Evolutionary conservation across 768 basidiomycete genomes (phyloP).

Genomic region (Cystofilobasidium capitatum): DNA sequence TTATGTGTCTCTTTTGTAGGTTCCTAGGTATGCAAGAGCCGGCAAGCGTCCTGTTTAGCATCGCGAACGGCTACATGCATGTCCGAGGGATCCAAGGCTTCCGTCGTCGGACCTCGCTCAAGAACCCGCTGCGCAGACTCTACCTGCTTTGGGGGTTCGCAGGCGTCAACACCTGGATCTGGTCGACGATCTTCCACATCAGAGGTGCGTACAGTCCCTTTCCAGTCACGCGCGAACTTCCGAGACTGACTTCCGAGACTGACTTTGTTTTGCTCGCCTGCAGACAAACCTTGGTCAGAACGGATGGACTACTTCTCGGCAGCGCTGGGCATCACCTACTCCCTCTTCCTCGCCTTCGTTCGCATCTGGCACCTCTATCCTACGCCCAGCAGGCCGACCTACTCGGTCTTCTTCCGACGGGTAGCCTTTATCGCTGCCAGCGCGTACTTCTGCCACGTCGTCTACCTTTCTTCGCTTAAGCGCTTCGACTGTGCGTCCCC

Average conservation of each 20-base stretch:
- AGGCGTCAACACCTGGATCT: conserved; percentile 83
- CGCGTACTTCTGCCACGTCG: conserved; percentile 42
- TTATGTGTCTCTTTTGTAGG: background rate
- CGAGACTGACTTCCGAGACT: background rate
- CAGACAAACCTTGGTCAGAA: conserved; percentile 75
- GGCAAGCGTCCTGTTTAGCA: conserved; percentile 76
- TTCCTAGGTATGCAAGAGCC: conserved; percentile 76
- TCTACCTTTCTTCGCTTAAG: background rate
- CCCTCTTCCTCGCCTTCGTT: conserved; percentile 65
- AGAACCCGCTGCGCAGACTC: conserved; percentile 31
- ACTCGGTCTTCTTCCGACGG: conserved; percentile 5
- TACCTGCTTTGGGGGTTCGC: conserved; percentile 58
- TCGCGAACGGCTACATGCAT: conserved; percentile 76
- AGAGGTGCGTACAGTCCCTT: conserved; percentile 52
- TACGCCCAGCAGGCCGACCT: conserved; percentile 32
- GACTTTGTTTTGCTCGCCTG: background rate
- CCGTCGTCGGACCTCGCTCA: conserved; percentile 31
- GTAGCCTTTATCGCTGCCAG: conserved; percentile 35
- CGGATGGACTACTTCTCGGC: conserved; percentile 93
- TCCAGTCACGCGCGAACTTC: background rate
- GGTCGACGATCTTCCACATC: conserved; percentile 85
- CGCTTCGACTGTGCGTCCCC: conserved; percentile 20
- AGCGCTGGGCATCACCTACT: conserved; percentile 68
- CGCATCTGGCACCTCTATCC: conserved; percentile 67
- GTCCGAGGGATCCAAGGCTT: conserved; percentile 46